A percentile compares a stretch with the other conserved stretches of the same genome.
Evolutionary conservation across 1,284 basidiomycete species (phyloP).

Genomic region (Leucoagaricus sp.): DNA sequence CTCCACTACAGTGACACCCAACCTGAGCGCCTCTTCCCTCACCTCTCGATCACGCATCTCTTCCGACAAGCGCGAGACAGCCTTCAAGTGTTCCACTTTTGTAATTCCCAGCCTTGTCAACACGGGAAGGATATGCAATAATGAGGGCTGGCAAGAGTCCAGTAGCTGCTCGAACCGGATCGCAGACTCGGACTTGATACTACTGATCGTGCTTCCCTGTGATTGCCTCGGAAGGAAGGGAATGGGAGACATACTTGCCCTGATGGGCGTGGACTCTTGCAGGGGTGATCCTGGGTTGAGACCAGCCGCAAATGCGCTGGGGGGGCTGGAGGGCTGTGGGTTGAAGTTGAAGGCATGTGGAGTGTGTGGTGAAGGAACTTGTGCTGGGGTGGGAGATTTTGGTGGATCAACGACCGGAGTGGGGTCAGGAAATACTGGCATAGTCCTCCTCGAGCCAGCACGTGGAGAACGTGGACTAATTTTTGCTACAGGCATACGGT

Average conservation of each 20-base stretch:
- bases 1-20: slow-evolving; percentile 68
- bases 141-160: slow-evolving; percentile 56
- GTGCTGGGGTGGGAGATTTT: background rate
- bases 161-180: slow-evolving; percentile 47
- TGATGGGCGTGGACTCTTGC: slow-evolving; percentile 23
- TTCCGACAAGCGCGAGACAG: slow-evolving; percentile 57
- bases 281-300: slow-evolving; percentile 4
- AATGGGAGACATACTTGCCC: slow-evolving; percentile 20
- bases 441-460: slow-evolving; percentile 3
- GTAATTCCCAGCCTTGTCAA: slow-evolving; percentile 58
- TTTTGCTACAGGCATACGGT: background rate
- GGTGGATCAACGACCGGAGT: background rate
- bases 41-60: slow-evolving; percentile 67
- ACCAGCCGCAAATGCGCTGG: background rate
- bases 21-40: slow-evolving; percentile 62
- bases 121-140: slow-evolving; percentile 57
- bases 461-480: slow-evolving; percentile 10
- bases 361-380: background rate
- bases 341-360: slow-evolving; percentile 4
- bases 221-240: slow-evolving; percentile 30
- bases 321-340: background rate
- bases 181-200: slow-evolving; percentile 31
- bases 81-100: slow-evolving; percentile 58
- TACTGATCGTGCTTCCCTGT: slow-evolving; percentile 39
- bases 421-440: background rate